Conservation (phyloP, 176 grass and related monocot species). For the Puccinellia tenuiflora region DNA sequence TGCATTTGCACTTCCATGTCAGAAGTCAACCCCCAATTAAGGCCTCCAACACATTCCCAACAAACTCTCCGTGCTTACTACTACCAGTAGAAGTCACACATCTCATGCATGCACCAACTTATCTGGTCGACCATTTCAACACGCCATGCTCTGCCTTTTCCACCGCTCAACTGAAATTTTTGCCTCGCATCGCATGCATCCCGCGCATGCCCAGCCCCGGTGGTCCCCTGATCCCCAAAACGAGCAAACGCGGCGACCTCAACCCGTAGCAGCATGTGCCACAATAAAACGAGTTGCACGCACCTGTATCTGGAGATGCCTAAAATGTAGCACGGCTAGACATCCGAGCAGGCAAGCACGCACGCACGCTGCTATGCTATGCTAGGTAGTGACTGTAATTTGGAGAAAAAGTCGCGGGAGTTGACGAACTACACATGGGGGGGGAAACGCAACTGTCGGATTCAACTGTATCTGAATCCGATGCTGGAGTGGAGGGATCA, state of each 20-base stretch:
- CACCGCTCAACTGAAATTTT: neutral
- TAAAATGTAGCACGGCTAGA: neutral
- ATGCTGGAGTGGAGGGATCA: neutral
- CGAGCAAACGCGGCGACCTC: conserved; percentile 15
- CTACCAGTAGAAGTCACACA: neutral
- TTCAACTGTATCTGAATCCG: neutral
- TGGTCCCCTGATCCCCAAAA: conserved; percentile 21
- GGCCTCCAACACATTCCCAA: neutral
- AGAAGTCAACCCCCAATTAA: neutral
- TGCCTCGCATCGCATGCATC: conserved; percentile 23
- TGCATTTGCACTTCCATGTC: neutral
- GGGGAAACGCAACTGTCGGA: neutral
- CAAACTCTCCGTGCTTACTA: neutral
- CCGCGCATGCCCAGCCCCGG: neutral
- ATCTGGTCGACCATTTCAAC: neutral
- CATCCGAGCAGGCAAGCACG: neutral
- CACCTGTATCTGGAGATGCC: neutral
- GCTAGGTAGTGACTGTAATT: no score
- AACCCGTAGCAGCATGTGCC: conserved; percentile 8
- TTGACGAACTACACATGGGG: neutral
- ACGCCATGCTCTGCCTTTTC: neutral
- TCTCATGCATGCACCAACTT: neutral
- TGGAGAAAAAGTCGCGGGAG: neutral
- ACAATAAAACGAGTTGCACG: neutral
- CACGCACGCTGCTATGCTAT: no score